Conservation (phyloP, 257 asterid species). For the Nicotiana attenuata region DNA sequence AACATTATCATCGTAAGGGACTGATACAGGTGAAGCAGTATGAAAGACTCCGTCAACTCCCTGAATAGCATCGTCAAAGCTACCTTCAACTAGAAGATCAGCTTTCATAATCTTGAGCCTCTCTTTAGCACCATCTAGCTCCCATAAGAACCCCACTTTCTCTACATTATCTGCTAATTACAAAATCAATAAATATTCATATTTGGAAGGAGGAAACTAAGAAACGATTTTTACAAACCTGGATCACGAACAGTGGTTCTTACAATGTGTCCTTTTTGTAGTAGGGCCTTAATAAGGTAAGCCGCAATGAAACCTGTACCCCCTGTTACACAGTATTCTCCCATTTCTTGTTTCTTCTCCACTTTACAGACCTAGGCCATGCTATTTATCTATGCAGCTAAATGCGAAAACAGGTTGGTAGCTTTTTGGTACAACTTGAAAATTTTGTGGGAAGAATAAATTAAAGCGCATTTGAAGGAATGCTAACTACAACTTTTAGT, state of each 20-base stretch:
- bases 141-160: constrained; percentile 60
- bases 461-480: background rate
- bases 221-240: constrained; percentile 23
- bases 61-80: constrained; percentile 72
- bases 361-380: background rate
- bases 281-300: constrained; percentile 59
- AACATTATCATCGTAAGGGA: constrained; percentile 46
- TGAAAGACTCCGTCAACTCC: constrained; percentile 94
- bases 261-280: constrained; percentile 60
- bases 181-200: background rate
- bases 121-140: constrained; percentile 81
- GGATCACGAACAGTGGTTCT: constrained; percentile 85
- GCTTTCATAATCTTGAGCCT: constrained; percentile 74
- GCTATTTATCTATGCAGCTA: background rate
- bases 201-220: background rate
- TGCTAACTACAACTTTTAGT: background rate
- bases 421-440: background rate
- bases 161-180: constrained; percentile 43
- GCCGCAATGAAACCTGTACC: constrained; percentile 90
- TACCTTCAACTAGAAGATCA: constrained; percentile 65
- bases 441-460: background rate
- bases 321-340: constrained; percentile 79
- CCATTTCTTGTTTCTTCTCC: constrained; percentile 5
- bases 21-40: constrained; percentile 84
- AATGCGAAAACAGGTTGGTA: background rate